Evolutionary conservation across 2,329 filamentous ascomycete species (phyloP), one percentile per base, ranked within the genome.

Genomic region (Aspergillus transmontanensis): DNA sequence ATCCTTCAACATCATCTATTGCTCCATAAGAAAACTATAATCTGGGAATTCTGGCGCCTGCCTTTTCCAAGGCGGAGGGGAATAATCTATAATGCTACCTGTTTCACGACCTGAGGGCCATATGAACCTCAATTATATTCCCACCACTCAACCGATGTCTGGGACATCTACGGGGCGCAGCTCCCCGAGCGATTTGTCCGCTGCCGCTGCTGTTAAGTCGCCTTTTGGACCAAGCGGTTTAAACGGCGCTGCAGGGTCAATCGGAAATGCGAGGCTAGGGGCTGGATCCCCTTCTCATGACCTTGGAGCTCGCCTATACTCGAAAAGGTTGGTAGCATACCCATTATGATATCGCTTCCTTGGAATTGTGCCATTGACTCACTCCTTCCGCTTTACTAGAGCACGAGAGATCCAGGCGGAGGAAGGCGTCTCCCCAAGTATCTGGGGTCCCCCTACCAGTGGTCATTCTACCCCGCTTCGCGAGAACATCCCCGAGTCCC

Each of bases 221-320:
- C 87, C 92, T 26, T 91, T 94, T 75, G 89, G 88, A 63, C 82
- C 90, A 55, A 87, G 87, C 71, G 84, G 86, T 63, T 80, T 92
- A 71, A 89, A 78, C 64, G 77, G 77, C 60, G 73, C 81, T 65
- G 79, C 80, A 63, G 79, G 78, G 61, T 82, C 85, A 61, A 81
- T 86, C 61, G 83, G 83, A 66, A 82, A 81, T 73, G 82, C 84
- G 69, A 84, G 94, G 82, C 91, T 94, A 75, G 93, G 94, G 84
- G 89, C 93, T 83, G 94, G 94, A 78, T 99, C 95, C 85, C 95
- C 95, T 73, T 97, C 94, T 80, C 94, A 97, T 83, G 95, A 98
- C 70, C 87, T 93, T 75, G 88, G 90, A 63, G 89, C 87, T 68
- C 79, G 94, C 72, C 84, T 98, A 64, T 97, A 91, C 80, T 93